A percentile compares a stretch with the other conserved stretches of the same genome.
These are phyloP conservation scores for Thielaviopsis punctulata DNA, from an alignment of 2,329 filamentous ascomycete species.

Conservation along the genomic window DNA sequence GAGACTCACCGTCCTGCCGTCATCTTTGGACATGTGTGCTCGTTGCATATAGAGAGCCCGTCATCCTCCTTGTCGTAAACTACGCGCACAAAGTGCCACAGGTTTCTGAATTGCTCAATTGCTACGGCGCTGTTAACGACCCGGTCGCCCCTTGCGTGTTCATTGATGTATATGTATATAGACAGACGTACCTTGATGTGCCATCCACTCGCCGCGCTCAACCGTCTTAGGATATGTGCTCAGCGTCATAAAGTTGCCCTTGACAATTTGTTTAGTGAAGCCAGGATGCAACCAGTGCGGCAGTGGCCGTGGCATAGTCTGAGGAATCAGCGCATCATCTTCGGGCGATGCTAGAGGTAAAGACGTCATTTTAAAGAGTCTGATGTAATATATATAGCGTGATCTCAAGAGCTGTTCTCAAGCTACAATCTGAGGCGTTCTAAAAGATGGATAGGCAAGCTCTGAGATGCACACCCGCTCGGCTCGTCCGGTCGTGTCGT, in stretches of 20 bases:
- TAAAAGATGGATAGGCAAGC: background rate
- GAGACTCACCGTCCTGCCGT: constrained; percentile 58
- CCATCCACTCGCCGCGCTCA: constrained; percentile 73
- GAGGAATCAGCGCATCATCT: constrained; percentile 9
- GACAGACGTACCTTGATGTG: constrained; percentile 52
- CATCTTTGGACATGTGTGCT: constrained; percentile 65
- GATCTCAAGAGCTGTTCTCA: background rate
- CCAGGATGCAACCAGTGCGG: constrained; percentile 50
- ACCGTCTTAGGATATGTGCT: constrained; percentile 71
- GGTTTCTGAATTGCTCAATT: constrained; percentile 65
- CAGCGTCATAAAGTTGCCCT: constrained; percentile 80
- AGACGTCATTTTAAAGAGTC: background rate
- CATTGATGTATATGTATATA: background rate
- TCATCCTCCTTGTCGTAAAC: constrained; percentile 60
- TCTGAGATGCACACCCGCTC: background rate
- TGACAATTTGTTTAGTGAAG: constrained; percentile 62
- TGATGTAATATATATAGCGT: background rate
- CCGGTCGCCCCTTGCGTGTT: background rate
- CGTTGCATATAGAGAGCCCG: constrained; percentile 56
- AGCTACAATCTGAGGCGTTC: too few relatives aligned
- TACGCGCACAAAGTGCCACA: constrained; percentile 65
- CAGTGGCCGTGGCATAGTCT: constrained; percentile 19
- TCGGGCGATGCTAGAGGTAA: constrained; percentile 8
- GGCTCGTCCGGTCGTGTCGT: background rate
- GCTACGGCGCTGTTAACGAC: constrained; percentile 30